Conservation (phyloP, 176 grass and related monocot genomes). For the Chrysopogon serrulatus region DNA sequence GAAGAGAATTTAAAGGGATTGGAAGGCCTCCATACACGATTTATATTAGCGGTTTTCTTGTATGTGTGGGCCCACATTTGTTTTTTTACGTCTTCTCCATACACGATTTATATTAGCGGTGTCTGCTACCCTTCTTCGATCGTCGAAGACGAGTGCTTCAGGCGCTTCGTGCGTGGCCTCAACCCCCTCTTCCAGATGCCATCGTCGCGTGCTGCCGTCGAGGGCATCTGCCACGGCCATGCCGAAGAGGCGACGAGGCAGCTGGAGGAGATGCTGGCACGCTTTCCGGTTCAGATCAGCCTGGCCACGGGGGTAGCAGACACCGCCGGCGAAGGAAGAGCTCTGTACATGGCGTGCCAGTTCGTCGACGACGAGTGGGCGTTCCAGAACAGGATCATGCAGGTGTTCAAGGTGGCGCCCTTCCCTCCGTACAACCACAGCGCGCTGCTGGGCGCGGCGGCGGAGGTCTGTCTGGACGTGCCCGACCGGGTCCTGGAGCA, state of each 20-base stretch:
- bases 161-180: background rate
- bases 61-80: too few species aligned
- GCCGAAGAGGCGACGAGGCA: background rate
- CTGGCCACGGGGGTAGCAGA: background rate
- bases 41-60: too few species aligned
- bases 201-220: background rate
- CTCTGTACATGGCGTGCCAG: background rate
- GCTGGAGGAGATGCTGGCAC: background rate
- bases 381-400: background rate
- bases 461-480: background rate
- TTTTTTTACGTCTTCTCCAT: too few species aligned
- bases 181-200: background rate
- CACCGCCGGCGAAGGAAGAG: background rate
- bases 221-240: background rate
- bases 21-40: too few species aligned
- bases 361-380: background rate
- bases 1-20: too few species aligned
- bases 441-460: background rate
- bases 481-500: too few species aligned
- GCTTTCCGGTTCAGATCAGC: background rate
- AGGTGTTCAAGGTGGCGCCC: background rate
- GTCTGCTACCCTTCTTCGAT: background rate
- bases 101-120: too few species aligned
- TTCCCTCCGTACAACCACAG: background rate
- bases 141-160: background rate